Evolutionary conservation across 805 yeast genomes (phyloP).

Genomic region (Crinitomyces ghanaensis): DNA sequence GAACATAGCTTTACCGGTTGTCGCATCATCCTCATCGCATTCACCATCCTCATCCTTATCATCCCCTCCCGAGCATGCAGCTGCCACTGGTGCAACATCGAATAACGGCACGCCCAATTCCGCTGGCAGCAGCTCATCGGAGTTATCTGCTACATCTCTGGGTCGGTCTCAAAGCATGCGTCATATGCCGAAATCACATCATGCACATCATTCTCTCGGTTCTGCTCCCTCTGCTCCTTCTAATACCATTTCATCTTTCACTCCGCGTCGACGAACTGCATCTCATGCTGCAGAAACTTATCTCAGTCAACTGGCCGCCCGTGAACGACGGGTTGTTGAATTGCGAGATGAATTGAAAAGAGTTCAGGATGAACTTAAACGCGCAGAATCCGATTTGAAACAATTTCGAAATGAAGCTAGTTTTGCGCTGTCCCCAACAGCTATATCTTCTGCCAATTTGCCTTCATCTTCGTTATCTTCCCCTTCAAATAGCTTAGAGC

Average conservation of each 20-base stretch:
- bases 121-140: conserved; percentile 1
- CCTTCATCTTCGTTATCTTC: background rate
- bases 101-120: background rate
- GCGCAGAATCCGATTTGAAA: conserved; percentile 27
- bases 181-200: background rate
- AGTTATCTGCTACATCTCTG: background rate
- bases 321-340: conserved; percentile 29
- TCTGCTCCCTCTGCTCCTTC: conserved; percentile 5
- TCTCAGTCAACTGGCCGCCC: conserved; percentile 27
- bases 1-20: conserved; percentile 13
- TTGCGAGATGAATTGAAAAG: conserved; percentile 21
- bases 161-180: too few species aligned
- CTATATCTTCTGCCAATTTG: background rate
- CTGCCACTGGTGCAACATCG: background rate
- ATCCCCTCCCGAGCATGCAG: background rate
- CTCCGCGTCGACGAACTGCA: too few species aligned
- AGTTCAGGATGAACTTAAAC: conserved; percentile 22
- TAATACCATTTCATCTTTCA: too few species aligned
- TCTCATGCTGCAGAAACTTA: too few species aligned
- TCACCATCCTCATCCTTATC: conserved; percentile 1
- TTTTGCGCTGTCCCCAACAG: conserved; percentile 11
- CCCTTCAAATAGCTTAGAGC: conserved; percentile 2
- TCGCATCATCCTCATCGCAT: conserved; percentile 7
- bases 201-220: conserved; percentile 2
- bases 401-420: conserved; percentile 19